Conservation (phyloP, 495 filamentous ascomycete species). For the Penicillium silybi region DNA sequence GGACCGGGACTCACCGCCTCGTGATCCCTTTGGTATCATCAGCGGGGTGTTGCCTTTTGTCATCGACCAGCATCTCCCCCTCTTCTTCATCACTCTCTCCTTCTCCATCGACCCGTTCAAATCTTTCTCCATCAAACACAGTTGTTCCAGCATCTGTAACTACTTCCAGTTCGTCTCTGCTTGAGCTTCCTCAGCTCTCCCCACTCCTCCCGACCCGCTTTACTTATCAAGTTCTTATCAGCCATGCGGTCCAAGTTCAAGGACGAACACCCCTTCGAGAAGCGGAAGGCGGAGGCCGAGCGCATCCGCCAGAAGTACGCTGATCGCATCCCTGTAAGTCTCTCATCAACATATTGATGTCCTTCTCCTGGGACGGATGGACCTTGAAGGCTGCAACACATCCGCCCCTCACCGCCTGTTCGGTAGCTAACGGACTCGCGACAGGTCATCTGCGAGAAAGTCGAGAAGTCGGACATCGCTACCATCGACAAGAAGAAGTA, state of each 20-base stretch:
- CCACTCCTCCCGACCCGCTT: constrained; percentile 23
- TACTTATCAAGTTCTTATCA: constrained; percentile 27
- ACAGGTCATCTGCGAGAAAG: constrained; percentile 99
- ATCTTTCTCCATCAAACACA: constrained; percentile 18
- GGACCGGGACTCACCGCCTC: constrained; percentile 32
- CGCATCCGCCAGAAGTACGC: constrained; percentile 98
- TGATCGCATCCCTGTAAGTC: constrained; percentile 94
- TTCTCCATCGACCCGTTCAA: constrained; percentile 8
- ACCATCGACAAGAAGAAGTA: constrained; percentile 99
- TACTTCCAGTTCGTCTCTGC: constrained; percentile 4
- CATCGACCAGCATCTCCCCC: constrained; percentile 19
- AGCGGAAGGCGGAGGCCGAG: constrained; percentile 97
- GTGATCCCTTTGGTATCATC: constrained; percentile 30
- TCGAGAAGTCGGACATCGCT: constrained; percentile 97
- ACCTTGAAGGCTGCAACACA: background rate
- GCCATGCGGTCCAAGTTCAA: constrained; percentile 97
- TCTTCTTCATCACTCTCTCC: constrained; percentile 14
- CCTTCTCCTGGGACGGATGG: background rate
- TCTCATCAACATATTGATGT: constrained; percentile 7
- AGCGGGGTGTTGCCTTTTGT: constrained; percentile 31
- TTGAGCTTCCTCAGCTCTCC: background rate
- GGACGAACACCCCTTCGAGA: constrained; percentile 99
- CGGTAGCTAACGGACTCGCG: constrained; percentile 25
- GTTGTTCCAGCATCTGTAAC: constrained; percentile 7
- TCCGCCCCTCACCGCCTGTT: constrained; percentile 40